Base-by-base conservation (phyloP, 208 protist species). In the Leishmania tropica region DNA sequence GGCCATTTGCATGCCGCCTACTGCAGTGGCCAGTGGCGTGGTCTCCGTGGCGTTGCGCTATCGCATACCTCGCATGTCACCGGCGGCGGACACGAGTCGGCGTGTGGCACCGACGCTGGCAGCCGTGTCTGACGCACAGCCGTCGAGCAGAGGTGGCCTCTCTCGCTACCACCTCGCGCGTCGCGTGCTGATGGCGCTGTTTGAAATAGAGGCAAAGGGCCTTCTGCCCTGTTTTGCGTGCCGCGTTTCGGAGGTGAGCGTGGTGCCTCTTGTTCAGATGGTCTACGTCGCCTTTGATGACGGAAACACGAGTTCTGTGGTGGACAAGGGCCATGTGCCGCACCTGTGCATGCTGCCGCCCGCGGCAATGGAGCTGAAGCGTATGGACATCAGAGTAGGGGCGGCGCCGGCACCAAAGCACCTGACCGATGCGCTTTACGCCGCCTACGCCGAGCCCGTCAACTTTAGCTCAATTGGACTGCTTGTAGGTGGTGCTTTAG, bases 201-300 rank as follows among this genome's bases (percentile, higher is more conserved):
- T 76, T n/a, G 80, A 90, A 65, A 72, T 96, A 56, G 93, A 96
- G 83, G 79, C 81, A 19, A 75, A 78, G 15, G 86, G 89, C 13
- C 60, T 94, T 42, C 85, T 96, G 58, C 83, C 87, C 19, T 88
- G 88, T 78, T 94, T 94, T 78, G 91, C 93, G 51, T 94, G 91
- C 79, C 82, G 88, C 48, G 35, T 86, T 11, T 56, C 84, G 19
- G 90, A 96, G 79, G 83, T 82, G n/a, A 80, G 83, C 28, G 80
- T 78, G 35, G 88, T 94, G 42, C 83, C 90, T 24, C 78, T 96
- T 10, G 73, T 74, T 68, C 78, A 88, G 80, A 79, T 83, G 48
- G 28, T 94, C 4, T 94, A 83, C 81, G 47, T 93, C 35, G 62
- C 79, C 17, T 82, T 81, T 40, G 78, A 84, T 76, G 76, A 84